These are phyloP conservation scores for Eleusine indica DNA, from an alignment of 176 grass and related monocot genomes.

Conservation along the genomic window DNA sequence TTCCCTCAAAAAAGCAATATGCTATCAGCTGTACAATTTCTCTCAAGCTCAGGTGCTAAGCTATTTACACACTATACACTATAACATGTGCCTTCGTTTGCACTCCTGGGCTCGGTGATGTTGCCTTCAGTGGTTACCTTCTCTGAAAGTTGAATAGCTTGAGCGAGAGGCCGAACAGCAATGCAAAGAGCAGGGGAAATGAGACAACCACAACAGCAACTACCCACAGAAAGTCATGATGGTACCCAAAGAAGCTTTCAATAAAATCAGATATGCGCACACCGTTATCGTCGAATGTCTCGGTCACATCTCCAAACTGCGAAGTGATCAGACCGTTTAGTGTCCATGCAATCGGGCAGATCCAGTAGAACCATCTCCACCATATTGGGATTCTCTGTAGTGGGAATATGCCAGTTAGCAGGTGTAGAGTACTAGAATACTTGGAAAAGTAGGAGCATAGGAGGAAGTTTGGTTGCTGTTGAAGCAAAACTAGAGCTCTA, in stretches of 20 bases:
- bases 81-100: not conserved
- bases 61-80: slow-evolving; percentile 19
- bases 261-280: slow-evolving; percentile 48
- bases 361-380: slow-evolving; percentile 91
- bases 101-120: not conserved
- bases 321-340: slow-evolving; percentile 70
- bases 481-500: not conserved
- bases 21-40: slow-evolving; percentile 19
- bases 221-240: slow-evolving; percentile 53
- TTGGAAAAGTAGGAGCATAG: not conserved
- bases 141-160: slow-evolving; percentile 84
- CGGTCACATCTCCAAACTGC: slow-evolving; percentile 67
- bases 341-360: slow-evolving; percentile 71
- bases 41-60: not conserved
- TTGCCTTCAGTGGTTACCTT: slow-evolving; percentile 45
- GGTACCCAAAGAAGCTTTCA: slow-evolving; percentile 63
- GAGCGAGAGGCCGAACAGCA: slow-evolving; percentile 65
- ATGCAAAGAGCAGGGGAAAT: slow-evolving; percentile 63
- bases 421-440: not conserved
- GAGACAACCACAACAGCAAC: slow-evolving; percentile 49
- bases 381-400: slow-evolving; percentile 71
- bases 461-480: not conserved
- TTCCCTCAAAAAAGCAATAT: not conserved
- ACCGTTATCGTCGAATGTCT: not conserved
- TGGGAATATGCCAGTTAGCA: slow-evolving; percentile 5